These are phyloP conservation scores for Hysterium pulicare DNA, from an alignment of 2,329 filamentous ascomycete genomes.

Conservation along the genomic window DNA sequence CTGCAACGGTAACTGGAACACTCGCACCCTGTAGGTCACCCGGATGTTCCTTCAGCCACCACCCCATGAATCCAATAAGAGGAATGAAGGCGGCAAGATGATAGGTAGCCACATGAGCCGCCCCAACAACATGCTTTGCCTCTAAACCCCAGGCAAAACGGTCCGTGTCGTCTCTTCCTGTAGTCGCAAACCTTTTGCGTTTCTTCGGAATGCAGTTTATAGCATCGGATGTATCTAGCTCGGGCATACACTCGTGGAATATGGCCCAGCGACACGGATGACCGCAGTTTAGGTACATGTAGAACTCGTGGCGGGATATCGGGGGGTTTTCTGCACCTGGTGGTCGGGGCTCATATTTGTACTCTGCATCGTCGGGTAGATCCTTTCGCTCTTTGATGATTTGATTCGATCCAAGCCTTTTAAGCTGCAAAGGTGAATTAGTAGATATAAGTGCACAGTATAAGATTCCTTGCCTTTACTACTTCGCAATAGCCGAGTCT, in stretches of 20 bases:
- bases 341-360: no score
- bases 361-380: no score
- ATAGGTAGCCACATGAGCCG: constrained; percentile 4
- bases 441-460: no score
- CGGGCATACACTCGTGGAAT: constrained; percentile 4
- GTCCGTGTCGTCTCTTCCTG: not conserved
- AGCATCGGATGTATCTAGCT: constrained; percentile 2
- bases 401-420: no score
- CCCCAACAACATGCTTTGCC: constrained; percentile 5
- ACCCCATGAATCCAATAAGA: constrained; percentile 5
- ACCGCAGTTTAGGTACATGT: no score
- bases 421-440: no score
- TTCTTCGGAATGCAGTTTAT: constrained; percentile 6
- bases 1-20: constrained; percentile 5
- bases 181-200: constrained; percentile 1
- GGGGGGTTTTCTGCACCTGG: no score
- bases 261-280: constrained; percentile 4
- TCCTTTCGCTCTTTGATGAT: no score
- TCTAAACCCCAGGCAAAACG: constrained; percentile 8
- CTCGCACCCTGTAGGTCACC: constrained; percentile 6
- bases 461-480: no score
- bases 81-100: constrained; percentile 5
- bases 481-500: no score
- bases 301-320: no score
- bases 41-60: constrained; percentile 3